Base-by-base conservation (phyloP, 257 asterid genomes). In the Nicotiana paniculata region DNA sequence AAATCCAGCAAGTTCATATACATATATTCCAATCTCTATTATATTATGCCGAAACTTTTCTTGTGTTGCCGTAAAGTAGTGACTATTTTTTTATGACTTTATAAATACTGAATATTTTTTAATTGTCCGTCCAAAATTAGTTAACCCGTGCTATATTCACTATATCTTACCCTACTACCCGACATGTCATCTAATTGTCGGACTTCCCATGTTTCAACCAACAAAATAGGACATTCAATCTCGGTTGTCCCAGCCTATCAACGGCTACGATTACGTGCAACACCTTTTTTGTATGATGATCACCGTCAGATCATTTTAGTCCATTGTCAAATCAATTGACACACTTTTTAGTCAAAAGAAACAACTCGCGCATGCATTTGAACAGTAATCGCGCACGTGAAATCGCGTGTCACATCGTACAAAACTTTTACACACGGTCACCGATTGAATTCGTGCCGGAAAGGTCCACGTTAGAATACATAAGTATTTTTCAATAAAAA, bases 111-210 rank as follows among this genome's bases (percentile, higher is more conserved):
- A 28, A 1, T 28, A 28, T 28, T 28, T 28, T 28, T 28, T 28
- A 28, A 28, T 28, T 28, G 0, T 1, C 1, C 0, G 30, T 28
- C 1, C 33, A 2, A 32, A 32, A 32, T 0, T 32, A 3, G 3
- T 0, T 32, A 32, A 3, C 33, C 3, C 33, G 0, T 2, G 2
- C 2, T 32, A 2, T 32, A 2, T 32, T 32, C 33, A 35, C 2
- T 10, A 1, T 39, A 43, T 43, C 48, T 77, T 28, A 79, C 24
- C 32, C 18, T 81, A 57, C 81, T 12, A 37, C 17, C 54, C 78
- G 81, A 82, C 84, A 87, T 21, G 83, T 74, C 84, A 46, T 62
- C 79, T 77, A 13, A 1, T 26, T 87, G 88, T 82, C 85, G 75
- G 79, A 57, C 82, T 55, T 59, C 26, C 5, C 74, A 78, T 77